Percentiles rank a stretch among this genome's conserved stretches.
These are phyloP conservation scores for Groenewaldozyma auringiensis DNA, from an alignment of 1,139 yeast species.

Conservation along the genomic window DNA sequence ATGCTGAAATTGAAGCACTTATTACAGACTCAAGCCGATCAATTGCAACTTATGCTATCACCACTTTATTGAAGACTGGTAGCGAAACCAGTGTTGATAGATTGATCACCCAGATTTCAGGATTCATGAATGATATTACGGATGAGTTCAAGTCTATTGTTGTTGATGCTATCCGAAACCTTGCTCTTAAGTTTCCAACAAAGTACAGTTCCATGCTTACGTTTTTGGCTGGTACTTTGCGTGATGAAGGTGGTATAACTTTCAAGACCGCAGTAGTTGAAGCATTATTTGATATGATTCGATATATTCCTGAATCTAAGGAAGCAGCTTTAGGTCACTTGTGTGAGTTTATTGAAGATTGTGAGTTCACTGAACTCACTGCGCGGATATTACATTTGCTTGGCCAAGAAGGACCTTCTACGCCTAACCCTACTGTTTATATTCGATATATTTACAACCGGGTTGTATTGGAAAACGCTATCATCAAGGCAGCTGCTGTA, in stretches of 20 bases:
- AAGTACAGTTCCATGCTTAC: constrained; percentile 77
- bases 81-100: constrained; percentile 87
- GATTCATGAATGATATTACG: constrained; percentile 86
- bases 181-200: constrained; percentile 87
- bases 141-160: constrained; percentile 94
- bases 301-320: constrained; percentile 79
- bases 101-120: constrained; percentile 77
- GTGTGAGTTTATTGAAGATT: constrained; percentile 96
- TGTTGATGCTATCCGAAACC: constrained; percentile 86
- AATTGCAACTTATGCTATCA: constrained; percentile 97
- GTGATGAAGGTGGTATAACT: constrained; percentile 80
- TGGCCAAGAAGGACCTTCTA: constrained; percentile 91
- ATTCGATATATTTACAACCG: constrained; percentile 96
- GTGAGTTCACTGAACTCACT: constrained; percentile 89
- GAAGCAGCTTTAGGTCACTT: constrained; percentile 79
- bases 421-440: constrained; percentile 80
- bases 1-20: constrained; percentile 74
- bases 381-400: constrained; percentile 84
- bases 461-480: constrained; percentile 89
- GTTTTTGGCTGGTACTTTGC: constrained; percentile 75
- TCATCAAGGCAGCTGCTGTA: constrained; percentile 93
- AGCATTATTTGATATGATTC: constrained; percentile 84
- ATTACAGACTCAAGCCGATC: constrained; percentile 86
- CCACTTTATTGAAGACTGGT: constrained; percentile 91
- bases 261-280: constrained; percentile 86